A percentile compares a stretch with the other conserved stretches of the same genome.
These are phyloP conservation scores for Euclidium syriacum DNA, from an alignment of 345 rosid genomes.

Conservation along the genomic window DNA sequence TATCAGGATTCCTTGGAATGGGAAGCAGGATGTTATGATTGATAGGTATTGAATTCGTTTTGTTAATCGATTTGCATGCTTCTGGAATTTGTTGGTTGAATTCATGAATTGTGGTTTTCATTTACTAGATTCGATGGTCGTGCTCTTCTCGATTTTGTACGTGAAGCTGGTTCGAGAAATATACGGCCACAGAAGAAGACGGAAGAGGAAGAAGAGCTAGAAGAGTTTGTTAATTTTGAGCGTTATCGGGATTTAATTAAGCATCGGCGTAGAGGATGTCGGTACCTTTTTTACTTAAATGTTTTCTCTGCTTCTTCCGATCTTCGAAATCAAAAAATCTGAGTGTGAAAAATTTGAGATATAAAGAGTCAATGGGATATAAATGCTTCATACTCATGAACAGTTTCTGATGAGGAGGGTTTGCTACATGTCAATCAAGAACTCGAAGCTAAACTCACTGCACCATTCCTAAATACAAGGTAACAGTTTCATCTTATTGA, in stretches of 20 bases:
- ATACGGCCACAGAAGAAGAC: conserved; percentile 50
- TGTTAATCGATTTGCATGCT: background rate
- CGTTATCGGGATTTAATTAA: conserved; percentile 99
- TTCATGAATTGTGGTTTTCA: background rate
- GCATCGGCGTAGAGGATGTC: conserved; percentile 99
- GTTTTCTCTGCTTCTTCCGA: conserved; percentile 25
- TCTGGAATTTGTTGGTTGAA: background rate
- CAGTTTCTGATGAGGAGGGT: conserved; percentile 89
- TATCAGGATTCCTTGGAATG: conserved; percentile 87
- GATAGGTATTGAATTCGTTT: conserved; percentile 44
- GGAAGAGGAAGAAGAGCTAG: conserved; percentile 92
- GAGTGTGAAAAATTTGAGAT: conserved; percentile 4
- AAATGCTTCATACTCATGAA: conserved; percentile 29
- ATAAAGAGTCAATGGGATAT: conserved; percentile 28
- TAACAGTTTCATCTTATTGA: conserved; percentile 10
- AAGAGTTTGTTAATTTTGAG: conserved; percentile 99
- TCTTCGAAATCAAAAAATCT: conserved; percentile 9
- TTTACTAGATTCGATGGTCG: conserved; percentile 65
- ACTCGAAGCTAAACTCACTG: conserved; percentile 66
- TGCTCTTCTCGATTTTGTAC: conserved; percentile 88
- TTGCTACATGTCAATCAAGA: conserved; percentile 78
- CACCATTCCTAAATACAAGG: conserved; percentile 61
- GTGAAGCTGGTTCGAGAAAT: conserved; percentile 58
- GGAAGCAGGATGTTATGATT: conserved; percentile 75
- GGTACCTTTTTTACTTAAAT: conserved; percentile 95